phyloP scores from a whole-genome alignment of 1,139 yeast genomes.

The Suhomyces bribrorum region DNA sequence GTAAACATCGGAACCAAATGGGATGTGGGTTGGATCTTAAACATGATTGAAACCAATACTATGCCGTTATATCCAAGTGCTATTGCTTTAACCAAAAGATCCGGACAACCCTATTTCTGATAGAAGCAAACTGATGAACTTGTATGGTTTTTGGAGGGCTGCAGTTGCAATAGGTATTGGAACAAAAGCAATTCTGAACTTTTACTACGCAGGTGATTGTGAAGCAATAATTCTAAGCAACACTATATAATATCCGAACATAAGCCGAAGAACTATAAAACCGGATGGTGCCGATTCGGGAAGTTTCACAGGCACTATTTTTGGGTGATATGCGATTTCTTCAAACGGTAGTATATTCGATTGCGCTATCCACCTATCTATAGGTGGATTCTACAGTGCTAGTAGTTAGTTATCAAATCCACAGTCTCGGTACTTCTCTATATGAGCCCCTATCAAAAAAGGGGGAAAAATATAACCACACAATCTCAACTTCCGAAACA shows the following conservation, averaged over 20 bases:
- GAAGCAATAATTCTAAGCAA: neutral
- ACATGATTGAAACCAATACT: neutral
- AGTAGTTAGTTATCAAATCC: too few species aligned
- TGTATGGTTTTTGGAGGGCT: too few species aligned
- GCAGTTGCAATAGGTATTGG: too few species aligned
- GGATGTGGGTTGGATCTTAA: neutral
- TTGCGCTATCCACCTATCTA: too few species aligned
- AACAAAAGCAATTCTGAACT: neutral
- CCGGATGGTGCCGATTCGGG: too few species aligned
- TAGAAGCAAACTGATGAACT: too few species aligned
- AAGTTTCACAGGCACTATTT: neutral
- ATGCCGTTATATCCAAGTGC: neutral
- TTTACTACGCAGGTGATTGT: neutral
- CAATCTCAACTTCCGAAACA: conserved; percentile 4
- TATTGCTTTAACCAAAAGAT: too few species aligned
- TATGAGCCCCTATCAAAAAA: conserved; percentile 12
- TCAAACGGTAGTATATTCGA: too few species aligned
- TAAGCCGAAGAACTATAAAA: too few species aligned
- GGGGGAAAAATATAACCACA: conserved; percentile 6
- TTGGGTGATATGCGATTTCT: too few species aligned
- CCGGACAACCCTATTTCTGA: too few species aligned
- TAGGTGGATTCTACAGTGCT: too few species aligned
- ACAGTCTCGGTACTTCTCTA: conserved; percentile 3
- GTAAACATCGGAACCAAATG: neutral
- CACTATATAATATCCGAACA: neutral